Evolutionary conservation across 148 eudicot genomes (phyloP).

Genomic region (Persicaria tinctoria): DNA sequence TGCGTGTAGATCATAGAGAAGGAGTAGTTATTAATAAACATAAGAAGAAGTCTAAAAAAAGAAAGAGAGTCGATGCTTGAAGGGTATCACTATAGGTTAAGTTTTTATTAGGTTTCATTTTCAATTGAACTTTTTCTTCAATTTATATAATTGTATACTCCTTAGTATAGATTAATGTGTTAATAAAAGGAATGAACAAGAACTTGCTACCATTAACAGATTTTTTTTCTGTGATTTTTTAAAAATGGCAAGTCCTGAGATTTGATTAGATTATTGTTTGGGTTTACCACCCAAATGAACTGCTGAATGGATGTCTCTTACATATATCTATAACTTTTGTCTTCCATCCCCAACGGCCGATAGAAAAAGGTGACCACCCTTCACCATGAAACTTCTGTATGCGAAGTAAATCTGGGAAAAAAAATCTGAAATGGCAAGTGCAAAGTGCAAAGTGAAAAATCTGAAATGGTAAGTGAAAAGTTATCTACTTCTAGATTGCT

Average conservation of each 20-base stretch:
- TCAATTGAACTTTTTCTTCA: too few relatives aligned
- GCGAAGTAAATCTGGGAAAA: too few relatives aligned
- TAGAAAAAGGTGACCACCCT: neutral
- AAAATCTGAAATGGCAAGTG: neutral
- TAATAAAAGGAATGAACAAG: too few relatives aligned
- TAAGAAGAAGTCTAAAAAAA: too few relatives aligned
- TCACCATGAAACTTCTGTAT: neutral
- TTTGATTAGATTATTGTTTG: neutral
- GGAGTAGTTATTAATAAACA: neutral
- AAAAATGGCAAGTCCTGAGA: neutral
- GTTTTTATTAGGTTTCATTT: too few relatives aligned
- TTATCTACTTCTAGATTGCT: neutral
- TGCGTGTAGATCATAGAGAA: neutral
- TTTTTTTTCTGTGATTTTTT: neutral
- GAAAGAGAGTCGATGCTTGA: too few relatives aligned
- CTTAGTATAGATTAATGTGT: too few relatives aligned
- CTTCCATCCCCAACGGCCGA: neutral
- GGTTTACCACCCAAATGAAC: neutral
- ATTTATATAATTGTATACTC: too few relatives aligned
- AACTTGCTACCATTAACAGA: neutral
- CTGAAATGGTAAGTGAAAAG: neutral
- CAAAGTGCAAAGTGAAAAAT: neutral
- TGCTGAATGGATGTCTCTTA: neutral
- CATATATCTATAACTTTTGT: neutral
- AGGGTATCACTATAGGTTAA: too few relatives aligned